Conservation (phyloP, 2,329 filamentous ascomycete genomes). For the Phialophora chinensis region DNA sequence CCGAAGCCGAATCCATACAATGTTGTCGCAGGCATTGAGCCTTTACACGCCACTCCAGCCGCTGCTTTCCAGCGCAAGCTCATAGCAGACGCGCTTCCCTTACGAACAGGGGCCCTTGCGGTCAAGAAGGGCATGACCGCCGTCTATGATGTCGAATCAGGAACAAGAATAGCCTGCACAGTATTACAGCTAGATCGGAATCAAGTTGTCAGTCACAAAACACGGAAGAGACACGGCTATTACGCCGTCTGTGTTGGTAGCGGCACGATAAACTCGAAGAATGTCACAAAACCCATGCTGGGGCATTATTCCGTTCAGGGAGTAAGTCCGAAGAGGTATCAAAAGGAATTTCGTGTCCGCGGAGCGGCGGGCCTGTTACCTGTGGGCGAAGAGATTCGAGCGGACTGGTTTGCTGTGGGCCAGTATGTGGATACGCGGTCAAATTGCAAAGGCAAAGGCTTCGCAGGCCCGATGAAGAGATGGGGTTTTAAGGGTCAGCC, state of each 20-base stretch:
- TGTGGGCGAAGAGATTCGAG: slow-evolving; percentile 75
- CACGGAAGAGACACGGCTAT: slow-evolving; percentile 80
- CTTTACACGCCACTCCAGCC: slow-evolving; percentile 60
- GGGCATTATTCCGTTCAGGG: slow-evolving; percentile 86
- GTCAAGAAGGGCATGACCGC: slow-evolving; percentile 97
- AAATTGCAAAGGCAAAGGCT: slow-evolving; percentile 85
- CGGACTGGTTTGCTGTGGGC: slow-evolving; percentile 90
- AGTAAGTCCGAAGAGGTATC: slow-evolving; percentile 79
- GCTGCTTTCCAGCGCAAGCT: slow-evolving; percentile 65
- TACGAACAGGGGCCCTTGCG: slow-evolving; percentile 80
- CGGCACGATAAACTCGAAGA: slow-evolving; percentile 74
- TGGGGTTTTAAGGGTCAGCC: slow-evolving; percentile 89
- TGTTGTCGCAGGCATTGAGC: slow-evolving; percentile 53
- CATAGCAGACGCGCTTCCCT: slow-evolving; percentile 59
- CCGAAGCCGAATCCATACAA: slow-evolving; percentile 61
- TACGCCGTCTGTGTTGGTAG: slow-evolving; percentile 89
- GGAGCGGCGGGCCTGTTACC: slow-evolving; percentile 72
- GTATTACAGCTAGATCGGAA: slow-evolving; percentile 92
- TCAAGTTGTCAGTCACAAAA: slow-evolving; percentile 88
- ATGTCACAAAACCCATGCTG: slow-evolving; percentile 80
- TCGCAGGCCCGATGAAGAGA: slow-evolving; percentile 97
- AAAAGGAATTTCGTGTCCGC: slow-evolving; percentile 87
- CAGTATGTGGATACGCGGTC: slow-evolving; percentile 87
- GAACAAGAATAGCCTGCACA: slow-evolving; percentile 81
- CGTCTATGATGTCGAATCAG: slow-evolving; percentile 77